Evolutionary conservation across 2,329 filamentous ascomycete species (phyloP).

Genomic region (Colletotrichum liriopes): DNA sequence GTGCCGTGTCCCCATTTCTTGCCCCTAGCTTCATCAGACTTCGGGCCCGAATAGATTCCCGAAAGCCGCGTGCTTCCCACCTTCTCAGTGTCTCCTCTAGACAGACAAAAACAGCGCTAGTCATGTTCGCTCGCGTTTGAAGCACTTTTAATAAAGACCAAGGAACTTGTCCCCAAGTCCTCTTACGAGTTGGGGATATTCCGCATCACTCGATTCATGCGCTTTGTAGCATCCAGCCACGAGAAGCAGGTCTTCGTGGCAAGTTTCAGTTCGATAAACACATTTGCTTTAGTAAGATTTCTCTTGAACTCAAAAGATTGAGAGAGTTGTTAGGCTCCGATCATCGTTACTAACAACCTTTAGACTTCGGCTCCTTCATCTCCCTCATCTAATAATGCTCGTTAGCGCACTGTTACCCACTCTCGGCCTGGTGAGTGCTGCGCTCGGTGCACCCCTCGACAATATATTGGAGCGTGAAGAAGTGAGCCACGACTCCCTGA

Average conservation of each 20-base stretch:
- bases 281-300: neutral
- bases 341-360: neutral
- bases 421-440: neutral
- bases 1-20: neutral
- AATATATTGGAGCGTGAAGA: neutral
- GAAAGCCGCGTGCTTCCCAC: neutral
- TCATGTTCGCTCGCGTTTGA: neutral
- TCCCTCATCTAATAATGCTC: constrained; percentile 3
- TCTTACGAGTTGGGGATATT: neutral
- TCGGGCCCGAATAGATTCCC: constrained; percentile 5
- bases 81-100: neutral
- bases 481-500: constrained; percentile 21
- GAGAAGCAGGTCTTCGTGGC: constrained; percentile 7
- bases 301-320: neutral
- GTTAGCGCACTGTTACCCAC: neutral
- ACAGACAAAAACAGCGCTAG: neutral
- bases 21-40: neutral
- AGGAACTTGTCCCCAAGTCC: neutral
- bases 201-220: neutral
- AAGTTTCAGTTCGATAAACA: neutral
- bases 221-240: neutral
- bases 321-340: too few relatives aligned
- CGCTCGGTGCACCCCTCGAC: neutral
- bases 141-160: neutral
- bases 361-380: neutral